Percentiles rank a stretch among this genome's conserved stretches.
phyloP scores from a whole-genome alignment of 2,329 filamentous ascomycete species.

The Neofusicoccum laricinum region DNA sequence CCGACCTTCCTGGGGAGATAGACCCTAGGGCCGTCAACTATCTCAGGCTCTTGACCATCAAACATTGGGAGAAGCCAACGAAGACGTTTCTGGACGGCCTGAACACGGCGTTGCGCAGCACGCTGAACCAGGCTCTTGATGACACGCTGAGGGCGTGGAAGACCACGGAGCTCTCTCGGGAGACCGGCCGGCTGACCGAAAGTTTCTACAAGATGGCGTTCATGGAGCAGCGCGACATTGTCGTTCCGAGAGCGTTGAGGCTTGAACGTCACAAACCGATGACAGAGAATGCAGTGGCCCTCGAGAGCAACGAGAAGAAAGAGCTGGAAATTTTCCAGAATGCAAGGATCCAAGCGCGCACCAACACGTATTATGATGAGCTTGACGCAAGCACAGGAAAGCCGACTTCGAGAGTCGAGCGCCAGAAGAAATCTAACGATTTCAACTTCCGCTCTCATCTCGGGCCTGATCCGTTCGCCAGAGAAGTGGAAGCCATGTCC shows the following conservation, averaged over 20 bases:
- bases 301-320: slow-evolving; percentile 21
- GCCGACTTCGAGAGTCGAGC: slow-evolving; percentile 22
- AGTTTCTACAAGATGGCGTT: slow-evolving; percentile 28
- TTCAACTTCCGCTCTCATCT: slow-evolving; percentile 36
- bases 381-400: slow-evolving; percentile 21
- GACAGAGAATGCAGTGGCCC: slow-evolving; percentile 27
- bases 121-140: slow-evolving; percentile 27
- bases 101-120: slow-evolving; percentile 14
- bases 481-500: slow-evolving; percentile 61
- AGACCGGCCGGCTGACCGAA: slow-evolving; percentile 25
- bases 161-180: slow-evolving; percentile 28
- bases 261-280: slow-evolving; percentile 37
- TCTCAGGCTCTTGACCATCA: slow-evolving; percentile 28
- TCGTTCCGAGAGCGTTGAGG: slow-evolving; percentile 23
- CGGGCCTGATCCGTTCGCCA: slow-evolving; percentile 55
- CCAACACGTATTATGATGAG: slow-evolving; percentile 27
- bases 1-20: slow-evolving; percentile 33
- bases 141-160: slow-evolving; percentile 29
- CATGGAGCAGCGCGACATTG: slow-evolving; percentile 23
- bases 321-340: slow-evolving; percentile 25
- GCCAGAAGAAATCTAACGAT: slow-evolving; percentile 28
- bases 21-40: slow-evolving; percentile 32
- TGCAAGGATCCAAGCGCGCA: slow-evolving; percentile 26
- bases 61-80: slow-evolving; percentile 29
- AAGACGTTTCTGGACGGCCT: slow-evolving; percentile 27